Base-by-base conservation (phyloP, 2,329 filamentous ascomycete species). In the Sporothrix dimorphospora region DNA sequence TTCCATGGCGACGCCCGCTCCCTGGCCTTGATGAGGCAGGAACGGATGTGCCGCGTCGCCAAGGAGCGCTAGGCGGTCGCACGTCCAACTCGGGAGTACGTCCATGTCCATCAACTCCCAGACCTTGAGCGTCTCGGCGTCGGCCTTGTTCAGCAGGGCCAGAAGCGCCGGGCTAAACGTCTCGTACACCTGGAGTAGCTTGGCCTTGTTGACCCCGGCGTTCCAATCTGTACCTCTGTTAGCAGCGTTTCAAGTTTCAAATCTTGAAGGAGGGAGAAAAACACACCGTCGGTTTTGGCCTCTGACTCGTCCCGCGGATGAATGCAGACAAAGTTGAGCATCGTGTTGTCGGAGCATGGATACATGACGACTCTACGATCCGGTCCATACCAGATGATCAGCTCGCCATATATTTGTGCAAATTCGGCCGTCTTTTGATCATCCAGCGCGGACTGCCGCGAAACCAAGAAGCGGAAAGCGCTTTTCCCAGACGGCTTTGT, bases 31-130 rank as follows among this genome's bases (percentile, higher is more conserved):
- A 57, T 80, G 86, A 16, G 89, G 90, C 0, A 89, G 81, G 76
- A 92, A 91, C 0, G 90, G 89, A 77, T 93, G 90, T 0, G 89
- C 90, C 0, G 90, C 89, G 77, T 92, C 90, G 0, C 91, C 90
- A 0, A 92, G 78, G 0, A 92, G 78, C 0, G 84, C 88, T 21
- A 91, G 77, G 5, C 82, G 83, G 0, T 80, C 86, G 2, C 86
- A 83, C 0, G 83, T 81, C 86, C 89, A 92, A 0, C 80, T 82
- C 0, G 85, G 83, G 19, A 92, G 78, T 0, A 83, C 80, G 4
- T 87, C 84, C 87, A 91, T 90, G 74, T 92, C 90, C 4, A 90
- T 77, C 1, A 91, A 78, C 27, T 83, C 85, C 88, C 88, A 91
- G 0, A 88, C 80, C 71, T 86, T 88, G 24, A 90, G 76, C 0